phyloP scores from a whole-genome alignment of 2,329 filamentous ascomycete genomes.

The Nemania abortiva region DNA sequence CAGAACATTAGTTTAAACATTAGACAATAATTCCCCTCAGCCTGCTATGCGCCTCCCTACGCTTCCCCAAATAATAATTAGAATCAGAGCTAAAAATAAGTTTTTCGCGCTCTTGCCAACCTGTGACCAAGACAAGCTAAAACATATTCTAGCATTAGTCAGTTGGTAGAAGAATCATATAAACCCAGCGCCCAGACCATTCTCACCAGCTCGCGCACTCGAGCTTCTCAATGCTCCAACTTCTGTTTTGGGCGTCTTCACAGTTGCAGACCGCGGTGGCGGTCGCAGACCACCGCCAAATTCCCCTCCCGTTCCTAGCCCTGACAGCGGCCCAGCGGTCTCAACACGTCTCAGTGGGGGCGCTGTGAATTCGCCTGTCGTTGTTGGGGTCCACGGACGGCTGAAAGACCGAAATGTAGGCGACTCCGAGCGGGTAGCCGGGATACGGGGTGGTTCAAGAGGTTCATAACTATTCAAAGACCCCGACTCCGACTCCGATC shows the following conservation, averaged over 20 bases:
- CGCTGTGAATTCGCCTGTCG: constrained; percentile 14
- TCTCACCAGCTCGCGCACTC: neutral
- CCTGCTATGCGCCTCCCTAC: constrained; percentile 24
- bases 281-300: constrained; percentile 27
- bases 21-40: constrained; percentile 24
- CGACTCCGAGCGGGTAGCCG: constrained; percentile 42
- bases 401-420: constrained; percentile 46
- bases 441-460: constrained; percentile 36
- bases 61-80: constrained; percentile 13
- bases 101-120: constrained; percentile 5
- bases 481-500: constrained; percentile 29
- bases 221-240: neutral
- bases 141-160: neutral
- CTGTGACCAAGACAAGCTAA: neutral
- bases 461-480: constrained; percentile 22
- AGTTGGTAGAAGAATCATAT: constrained; percentile 14
- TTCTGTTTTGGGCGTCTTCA: constrained; percentile 20
- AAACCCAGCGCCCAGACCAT: constrained; percentile 6
- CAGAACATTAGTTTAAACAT: constrained; percentile 37
- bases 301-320: constrained; percentile 5
- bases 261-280: constrained; percentile 32
- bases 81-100: neutral
- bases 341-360: constrained; percentile 28
- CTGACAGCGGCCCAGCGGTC: constrained; percentile 14
- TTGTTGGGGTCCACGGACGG: constrained; percentile 40